Percentiles rank a stretch among this genome's conserved stretches.
These are phyloP conservation scores for Hypoxylon perforatum DNA, from an alignment of 495 filamentous ascomycete genomes.

Conservation along the genomic window DNA sequence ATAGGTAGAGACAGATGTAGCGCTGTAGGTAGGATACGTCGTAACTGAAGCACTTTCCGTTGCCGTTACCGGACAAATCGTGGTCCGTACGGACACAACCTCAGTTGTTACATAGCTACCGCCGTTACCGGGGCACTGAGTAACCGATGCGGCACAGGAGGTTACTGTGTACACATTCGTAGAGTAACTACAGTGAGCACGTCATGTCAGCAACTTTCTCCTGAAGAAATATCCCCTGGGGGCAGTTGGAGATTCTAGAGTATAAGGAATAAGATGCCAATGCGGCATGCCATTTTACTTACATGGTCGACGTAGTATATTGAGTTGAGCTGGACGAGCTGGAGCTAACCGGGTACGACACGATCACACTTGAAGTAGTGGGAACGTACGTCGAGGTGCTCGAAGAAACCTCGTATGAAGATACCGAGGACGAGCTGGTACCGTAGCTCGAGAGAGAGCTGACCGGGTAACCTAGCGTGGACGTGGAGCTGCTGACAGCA, in stretches of 20 bases:
- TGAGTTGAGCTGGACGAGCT: constrained; percentile 16
- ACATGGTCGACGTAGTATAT: constrained; percentile 30
- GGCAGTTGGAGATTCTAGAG: too few species aligned
- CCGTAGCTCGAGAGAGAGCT: constrained; percentile 19
- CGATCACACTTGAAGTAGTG: neutral
- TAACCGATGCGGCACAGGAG: too few species aligned
- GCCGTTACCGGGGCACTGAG: too few species aligned
- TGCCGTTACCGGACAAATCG: constrained; percentile 43
- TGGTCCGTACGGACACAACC: constrained; percentile 37
- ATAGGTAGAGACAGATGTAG: neutral
- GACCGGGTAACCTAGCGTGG: constrained; percentile 1
- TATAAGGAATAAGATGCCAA: too few species aligned
- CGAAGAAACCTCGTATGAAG: constrained; percentile 10
- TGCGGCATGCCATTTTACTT: too few species aligned
- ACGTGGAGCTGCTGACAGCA: neutral
- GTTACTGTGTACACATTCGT: too few species aligned
- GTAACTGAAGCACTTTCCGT: neutral
- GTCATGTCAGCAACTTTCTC: too few species aligned
- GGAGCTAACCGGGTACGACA: constrained; percentile 7
- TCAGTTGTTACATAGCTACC: constrained; percentile 20
- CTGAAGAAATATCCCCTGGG: too few species aligned
- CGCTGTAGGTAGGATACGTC: neutral
- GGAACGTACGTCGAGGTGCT: neutral
- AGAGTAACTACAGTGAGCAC: too few species aligned
- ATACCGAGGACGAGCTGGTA: constrained; percentile 14